Base-by-base conservation (phyloP, 2,329 filamentous ascomycete species). In the Hypoxylon sp. region DNA sequence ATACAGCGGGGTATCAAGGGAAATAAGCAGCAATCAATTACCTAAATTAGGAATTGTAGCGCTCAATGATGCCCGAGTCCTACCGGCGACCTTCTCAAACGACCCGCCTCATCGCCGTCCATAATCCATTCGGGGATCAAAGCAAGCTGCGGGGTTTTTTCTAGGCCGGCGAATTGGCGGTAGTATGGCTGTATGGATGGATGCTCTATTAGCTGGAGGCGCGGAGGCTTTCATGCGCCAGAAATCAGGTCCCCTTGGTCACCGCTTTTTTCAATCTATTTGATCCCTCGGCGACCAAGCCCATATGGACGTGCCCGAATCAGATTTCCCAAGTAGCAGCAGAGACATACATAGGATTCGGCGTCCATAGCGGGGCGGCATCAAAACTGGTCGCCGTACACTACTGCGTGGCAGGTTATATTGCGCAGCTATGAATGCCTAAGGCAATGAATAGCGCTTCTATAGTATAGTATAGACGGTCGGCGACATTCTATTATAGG, bases 41-140 rank as follows among this genome's bases (percentile, higher is more conserved):
- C 29, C 3, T 24, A 31, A 46, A 65, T 60, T 50, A 42, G 35
- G 19, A 44, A 17, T 17, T 22, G 31, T 13, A 51, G n/a, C 33
- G 24, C 13, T 42, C 3, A n/a, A 24, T 52, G 39, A 44, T 50
- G 29, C 37, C 52, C 52, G 50, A 54, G 8, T 47, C 44, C 19
- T 13, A 11, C 31, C 60, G 55, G 58, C 51, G 52, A 59, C 31
- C 48, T 55, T 51, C 24, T 24, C 17, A 9, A 31, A 17, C 44
- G 31, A 35, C 39, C 64, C 58, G 29, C 58, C 31, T 22, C n/a
- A 19, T 67, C 60, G 60, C 44, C 65, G 60, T 60, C 22, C 14
- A 63, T 19, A n/a, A 2, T 51, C 14, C 13, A 19, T 31, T 26
- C 17, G 50, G 31, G 22, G 37, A 50, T 33, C 8, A 52, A 44